Evolutionary conservation across 164 flowering plant species (phyloP).

Genomic region (Buxus sempervirens): DNA sequence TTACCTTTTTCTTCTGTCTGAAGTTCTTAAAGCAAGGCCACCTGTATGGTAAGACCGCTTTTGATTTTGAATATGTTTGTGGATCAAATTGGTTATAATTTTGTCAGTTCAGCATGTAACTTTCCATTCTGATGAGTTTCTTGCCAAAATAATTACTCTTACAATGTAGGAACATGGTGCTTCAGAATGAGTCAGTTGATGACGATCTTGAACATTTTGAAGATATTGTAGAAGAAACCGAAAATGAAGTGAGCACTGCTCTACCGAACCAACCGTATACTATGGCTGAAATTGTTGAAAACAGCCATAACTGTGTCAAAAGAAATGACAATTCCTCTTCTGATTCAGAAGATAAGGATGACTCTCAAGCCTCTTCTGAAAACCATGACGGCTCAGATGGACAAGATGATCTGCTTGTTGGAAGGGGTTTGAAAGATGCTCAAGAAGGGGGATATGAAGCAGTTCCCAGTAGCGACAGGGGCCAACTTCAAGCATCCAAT

Average conservation of each 20-base stretch:
- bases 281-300: slow-evolving; percentile 3
- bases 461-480: slow-evolving; percentile 14
- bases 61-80: not conserved
- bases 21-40: slow-evolving; percentile 92
- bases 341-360: slow-evolving; percentile 40
- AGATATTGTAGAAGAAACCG: slow-evolving; percentile 64
- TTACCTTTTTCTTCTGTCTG: slow-evolving; percentile 86
- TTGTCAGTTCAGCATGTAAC: not conserved
- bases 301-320: slow-evolving; percentile 18
- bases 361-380: slow-evolving; percentile 33
- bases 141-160: slow-evolving; percentile 2
- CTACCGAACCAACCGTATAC: slow-evolving; percentile 17
- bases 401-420: slow-evolving; percentile 37
- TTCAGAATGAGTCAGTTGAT: slow-evolving; percentile 83
- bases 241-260: slow-evolving; percentile 20
- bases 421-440: slow-evolving; percentile 22
- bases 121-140: not conserved
- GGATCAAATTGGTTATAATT: not conserved
- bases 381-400: slow-evolving; percentile 44
- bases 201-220: slow-evolving; percentile 95
- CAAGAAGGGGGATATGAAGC: slow-evolving; percentile 14
- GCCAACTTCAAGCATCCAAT: slow-evolving; percentile 22
- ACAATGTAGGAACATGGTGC: slow-evolving; percentile 63
- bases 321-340: slow-evolving; percentile 31
- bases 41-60: slow-evolving; percentile 62